phyloP scores from a whole-genome alignment of 1,284 basidiomycete genomes.

The Ustilago nuda region DNA sequence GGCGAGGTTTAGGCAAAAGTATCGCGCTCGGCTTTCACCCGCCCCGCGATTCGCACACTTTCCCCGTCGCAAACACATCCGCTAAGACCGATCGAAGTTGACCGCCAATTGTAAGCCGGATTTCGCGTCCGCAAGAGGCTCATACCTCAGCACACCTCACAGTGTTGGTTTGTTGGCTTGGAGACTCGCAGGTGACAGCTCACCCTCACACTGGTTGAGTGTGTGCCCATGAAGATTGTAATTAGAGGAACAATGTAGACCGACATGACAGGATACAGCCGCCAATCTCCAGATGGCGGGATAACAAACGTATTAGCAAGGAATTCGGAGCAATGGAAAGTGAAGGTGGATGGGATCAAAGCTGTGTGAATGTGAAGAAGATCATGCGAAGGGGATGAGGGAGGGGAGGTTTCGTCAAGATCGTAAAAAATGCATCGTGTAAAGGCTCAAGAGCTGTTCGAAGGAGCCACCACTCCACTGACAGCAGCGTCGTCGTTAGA shows the following conservation, averaged over 20 bases:
- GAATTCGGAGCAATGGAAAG: constrained; percentile 2
- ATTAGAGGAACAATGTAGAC: constrained; percentile 35
- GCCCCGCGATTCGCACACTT: constrained; percentile 6
- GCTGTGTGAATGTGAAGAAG: background rate
- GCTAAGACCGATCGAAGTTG: constrained; percentile 27
- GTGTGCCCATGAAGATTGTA: constrained; percentile 18
- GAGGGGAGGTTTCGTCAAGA: background rate
- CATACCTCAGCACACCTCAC: background rate
- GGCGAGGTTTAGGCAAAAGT: background rate
- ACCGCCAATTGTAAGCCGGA: background rate
- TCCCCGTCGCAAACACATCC: constrained; percentile 10
- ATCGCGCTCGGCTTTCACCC: constrained; percentile 17
- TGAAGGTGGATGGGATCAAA: constrained; percentile 2
- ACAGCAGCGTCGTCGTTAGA: constrained; percentile 12
- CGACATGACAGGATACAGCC: constrained; percentile 14
- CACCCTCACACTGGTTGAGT: background rate
- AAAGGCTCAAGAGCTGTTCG: background rate
- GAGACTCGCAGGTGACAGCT: too few species aligned
- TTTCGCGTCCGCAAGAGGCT: background rate
- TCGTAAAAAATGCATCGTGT: background rate
- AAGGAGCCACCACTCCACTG: constrained; percentile 12
- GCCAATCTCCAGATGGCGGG: constrained; percentile 8
- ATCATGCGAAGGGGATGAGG: background rate
- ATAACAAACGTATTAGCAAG: constrained; percentile 38
- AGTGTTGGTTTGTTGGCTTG: background rate